Percentiles rank a stretch among this genome's conserved stretches.
Conservation (phyloP, 257 asterid species). For the Capsicum pubescens region DNA sequence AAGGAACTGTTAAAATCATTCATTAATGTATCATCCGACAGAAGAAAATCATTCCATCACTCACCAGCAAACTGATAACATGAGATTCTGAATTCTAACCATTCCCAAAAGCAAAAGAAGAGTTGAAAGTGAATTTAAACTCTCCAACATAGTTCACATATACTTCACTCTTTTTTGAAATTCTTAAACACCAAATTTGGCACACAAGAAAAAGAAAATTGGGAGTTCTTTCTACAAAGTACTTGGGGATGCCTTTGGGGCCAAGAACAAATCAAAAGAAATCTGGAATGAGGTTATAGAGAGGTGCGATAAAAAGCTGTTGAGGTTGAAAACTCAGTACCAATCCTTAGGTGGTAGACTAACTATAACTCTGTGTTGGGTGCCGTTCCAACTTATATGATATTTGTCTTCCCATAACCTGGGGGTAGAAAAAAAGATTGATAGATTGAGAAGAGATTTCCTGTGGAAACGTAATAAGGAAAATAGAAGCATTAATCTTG, state of each 20-base stretch:
- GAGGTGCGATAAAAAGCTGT: not conserved
- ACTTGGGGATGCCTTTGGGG: not conserved
- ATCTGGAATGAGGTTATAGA: not conserved
- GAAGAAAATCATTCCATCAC: slow-evolving; percentile 10
- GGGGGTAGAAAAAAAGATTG: not conserved
- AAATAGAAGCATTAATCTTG: not conserved
- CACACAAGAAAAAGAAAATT: not conserved
- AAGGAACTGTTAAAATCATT: not conserved
- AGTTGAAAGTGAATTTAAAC: not conserved
- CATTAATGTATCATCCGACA: not conserved
- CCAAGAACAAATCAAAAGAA: slow-evolving; percentile 1
- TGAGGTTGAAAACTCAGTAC: not conserved
- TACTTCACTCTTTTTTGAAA: not conserved
- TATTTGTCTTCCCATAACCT: not conserved
- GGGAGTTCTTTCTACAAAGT: not conserved
- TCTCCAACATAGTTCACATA: not conserved
- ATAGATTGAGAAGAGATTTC: not conserved
- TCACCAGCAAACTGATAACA: not conserved
- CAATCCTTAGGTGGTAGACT: not conserved
- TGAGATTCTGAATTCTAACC: not conserved
- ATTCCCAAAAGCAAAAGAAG: not conserved
- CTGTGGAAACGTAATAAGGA: not conserved
- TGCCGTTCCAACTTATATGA: not conserved
- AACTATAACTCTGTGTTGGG: not conserved
- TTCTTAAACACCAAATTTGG: not conserved